phyloP scores from a whole-genome alignment of 148 eudicot species.

The Fagopyrum tataricum region DNA sequence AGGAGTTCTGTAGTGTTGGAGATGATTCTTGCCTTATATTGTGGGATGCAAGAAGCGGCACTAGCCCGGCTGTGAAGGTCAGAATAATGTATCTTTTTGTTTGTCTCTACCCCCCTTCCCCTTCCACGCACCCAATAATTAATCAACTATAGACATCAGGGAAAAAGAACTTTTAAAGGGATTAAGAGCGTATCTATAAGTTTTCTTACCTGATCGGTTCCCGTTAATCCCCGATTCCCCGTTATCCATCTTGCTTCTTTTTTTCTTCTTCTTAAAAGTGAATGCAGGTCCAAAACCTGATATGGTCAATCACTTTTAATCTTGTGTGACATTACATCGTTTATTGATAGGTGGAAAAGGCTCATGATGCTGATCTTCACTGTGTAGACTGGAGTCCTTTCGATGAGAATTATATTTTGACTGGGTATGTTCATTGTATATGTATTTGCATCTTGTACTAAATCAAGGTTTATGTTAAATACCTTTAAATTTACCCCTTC shows the following conservation, averaged over 20 bases:
- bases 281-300: background rate
- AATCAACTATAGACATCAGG: background rate
- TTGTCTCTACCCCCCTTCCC: background rate
- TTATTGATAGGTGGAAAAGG: conserved; percentile 73
- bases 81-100: conserved; percentile 7
- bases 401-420: conserved; percentile 73
- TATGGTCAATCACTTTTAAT: background rate
- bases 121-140: background rate
- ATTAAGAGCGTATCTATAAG: background rate
- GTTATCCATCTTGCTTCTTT: background rate
- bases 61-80: conserved; percentile 69
- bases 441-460: conserved; percentile 5
- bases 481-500: background rate
- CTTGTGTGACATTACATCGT: background rate
- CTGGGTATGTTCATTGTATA: conserved; percentile 51
- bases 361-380: conserved; percentile 93
- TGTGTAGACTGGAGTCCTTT: conserved; percentile 98
- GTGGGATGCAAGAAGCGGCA: conserved; percentile 89
- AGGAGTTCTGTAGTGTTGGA: conserved; percentile 97
- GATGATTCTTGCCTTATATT: conserved; percentile 95
- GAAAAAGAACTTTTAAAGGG: background rate
- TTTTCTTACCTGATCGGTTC: background rate
- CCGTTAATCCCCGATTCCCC: no score
- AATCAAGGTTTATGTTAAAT: background rate
- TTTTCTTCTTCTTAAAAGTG: background rate